Evolutionary conservation across 176 grass and related monocot species (phyloP).

Genomic region (Eleusine coracana): DNA sequence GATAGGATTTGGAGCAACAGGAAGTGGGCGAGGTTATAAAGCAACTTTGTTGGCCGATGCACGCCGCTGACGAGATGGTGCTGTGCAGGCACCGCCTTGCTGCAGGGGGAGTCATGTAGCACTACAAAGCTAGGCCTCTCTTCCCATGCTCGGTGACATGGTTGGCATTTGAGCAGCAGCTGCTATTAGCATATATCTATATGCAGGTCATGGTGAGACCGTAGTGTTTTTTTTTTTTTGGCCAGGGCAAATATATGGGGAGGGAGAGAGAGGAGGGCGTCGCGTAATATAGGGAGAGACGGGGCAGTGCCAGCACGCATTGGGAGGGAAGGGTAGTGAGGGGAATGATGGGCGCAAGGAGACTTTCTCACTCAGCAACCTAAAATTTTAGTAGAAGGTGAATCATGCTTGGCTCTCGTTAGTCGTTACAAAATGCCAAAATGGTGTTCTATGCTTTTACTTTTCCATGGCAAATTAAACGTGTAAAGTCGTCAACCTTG

Average conservation of each 20-base stretch:
- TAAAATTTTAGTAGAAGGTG: constrained; percentile 35
- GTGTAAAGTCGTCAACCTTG: background rate
- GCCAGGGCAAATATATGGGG: too few relatives aligned
- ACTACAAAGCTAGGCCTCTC: constrained; percentile 21
- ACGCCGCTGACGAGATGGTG: background rate
- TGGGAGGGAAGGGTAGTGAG: constrained; percentile 43
- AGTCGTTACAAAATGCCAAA: too few relatives aligned
- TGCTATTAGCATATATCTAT: too few relatives aligned
- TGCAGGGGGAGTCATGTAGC: constrained; percentile 53
- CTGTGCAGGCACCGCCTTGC: background rate
- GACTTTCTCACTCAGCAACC: background rate
- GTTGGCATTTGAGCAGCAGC: constrained; percentile 7
- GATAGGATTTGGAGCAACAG: constrained; percentile 18
- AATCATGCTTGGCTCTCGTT: constrained; percentile 26
- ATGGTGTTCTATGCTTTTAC: background rate
- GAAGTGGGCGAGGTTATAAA: constrained; percentile 13
- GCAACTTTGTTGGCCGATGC: constrained; percentile 25
- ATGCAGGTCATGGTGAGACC: background rate
- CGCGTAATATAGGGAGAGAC: constrained; percentile 17
- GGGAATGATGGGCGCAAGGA: constrained; percentile 41
- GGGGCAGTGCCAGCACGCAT: background rate
- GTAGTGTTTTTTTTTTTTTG: too few relatives aligned
- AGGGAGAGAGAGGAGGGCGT: background rate
- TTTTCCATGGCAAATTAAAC: too few relatives aligned
- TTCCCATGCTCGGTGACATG: background rate